Evolutionary conservation across 225 moss, liverwort and hornwort genomes (phyloP).

Genomic region (Thuidium tamariscinum): DNA sequence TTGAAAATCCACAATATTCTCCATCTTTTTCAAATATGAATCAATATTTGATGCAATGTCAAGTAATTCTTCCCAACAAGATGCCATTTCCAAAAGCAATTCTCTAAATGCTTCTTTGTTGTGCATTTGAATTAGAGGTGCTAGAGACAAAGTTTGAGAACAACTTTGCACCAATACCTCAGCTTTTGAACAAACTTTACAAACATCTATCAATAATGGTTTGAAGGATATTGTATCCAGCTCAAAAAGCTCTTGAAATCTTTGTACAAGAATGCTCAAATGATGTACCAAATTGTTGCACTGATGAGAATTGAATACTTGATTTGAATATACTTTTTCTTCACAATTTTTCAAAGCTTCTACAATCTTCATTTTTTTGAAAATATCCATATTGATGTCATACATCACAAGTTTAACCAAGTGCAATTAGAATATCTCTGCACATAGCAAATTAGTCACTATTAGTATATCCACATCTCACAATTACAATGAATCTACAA

Average conservation of each 20-base stretch:
- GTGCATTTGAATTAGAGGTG: neutral
- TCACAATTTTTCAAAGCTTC: neutral
- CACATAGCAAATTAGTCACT: neutral
- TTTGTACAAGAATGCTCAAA: neutral
- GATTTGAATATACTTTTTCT: fast-evolving
- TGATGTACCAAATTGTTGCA: neutral
- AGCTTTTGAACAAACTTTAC: neutral
- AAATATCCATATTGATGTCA: neutral
- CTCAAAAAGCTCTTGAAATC: neutral
- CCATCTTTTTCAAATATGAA: neutral
- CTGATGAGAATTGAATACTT: neutral
- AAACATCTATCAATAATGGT: neutral
- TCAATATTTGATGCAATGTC: neutral
- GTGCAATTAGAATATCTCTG: neutral
- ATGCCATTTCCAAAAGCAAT: neutral
- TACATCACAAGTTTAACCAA: neutral
- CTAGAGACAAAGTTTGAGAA: neutral
- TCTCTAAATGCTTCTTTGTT: neutral
- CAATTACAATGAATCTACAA: neutral
- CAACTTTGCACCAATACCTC: neutral
- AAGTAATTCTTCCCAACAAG: fast-evolving
- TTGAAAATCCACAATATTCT: neutral
- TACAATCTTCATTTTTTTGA: neutral
- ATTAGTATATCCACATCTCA: neutral
- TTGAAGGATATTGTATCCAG: neutral